Conservation (phyloP, 495 filamentous ascomycete species). For the Penicillium canescens region DNA sequence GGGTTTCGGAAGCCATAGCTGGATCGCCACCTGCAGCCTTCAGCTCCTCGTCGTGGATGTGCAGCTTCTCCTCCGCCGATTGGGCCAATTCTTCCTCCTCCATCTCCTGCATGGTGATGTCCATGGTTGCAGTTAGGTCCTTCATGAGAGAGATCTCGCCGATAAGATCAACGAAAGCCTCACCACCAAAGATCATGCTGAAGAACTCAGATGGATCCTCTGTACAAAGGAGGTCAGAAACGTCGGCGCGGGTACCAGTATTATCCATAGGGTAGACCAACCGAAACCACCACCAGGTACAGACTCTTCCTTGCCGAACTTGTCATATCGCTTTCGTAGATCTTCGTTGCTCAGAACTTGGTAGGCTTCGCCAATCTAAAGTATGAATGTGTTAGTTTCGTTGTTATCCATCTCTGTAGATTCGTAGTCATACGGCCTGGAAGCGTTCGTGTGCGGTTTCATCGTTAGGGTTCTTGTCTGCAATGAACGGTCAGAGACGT, state of each 20-base stretch:
- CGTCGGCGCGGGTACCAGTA: slow-evolving; percentile 20
- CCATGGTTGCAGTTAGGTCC: slow-evolving; percentile 86
- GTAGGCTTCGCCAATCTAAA: slow-evolving; percentile 90
- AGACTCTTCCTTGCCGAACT: slow-evolving; percentile 90
- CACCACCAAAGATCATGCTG: slow-evolving; percentile 95
- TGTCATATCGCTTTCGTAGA: slow-evolving; percentile 89
- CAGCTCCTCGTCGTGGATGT: slow-evolving; percentile 44
- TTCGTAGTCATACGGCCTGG: slow-evolving; percentile 61
- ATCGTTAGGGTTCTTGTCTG: slow-evolving; percentile 98
- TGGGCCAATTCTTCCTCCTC: slow-evolving; percentile 64
- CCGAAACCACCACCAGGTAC: slow-evolving; percentile 88
- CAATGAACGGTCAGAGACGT: background rate
- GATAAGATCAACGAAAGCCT: slow-evolving; percentile 90
- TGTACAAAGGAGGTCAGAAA: slow-evolving; percentile 21
- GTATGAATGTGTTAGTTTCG: slow-evolving; percentile 13
- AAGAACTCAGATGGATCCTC: slow-evolving; percentile 98
- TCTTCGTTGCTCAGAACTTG: slow-evolving; percentile 90
- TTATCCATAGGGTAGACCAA: slow-evolving; percentile 27
- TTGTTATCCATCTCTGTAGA: background rate
- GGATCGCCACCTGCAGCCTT: slow-evolving; percentile 30
- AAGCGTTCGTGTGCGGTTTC: slow-evolving; percentile 92
- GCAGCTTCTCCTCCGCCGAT: slow-evolving; percentile 49
- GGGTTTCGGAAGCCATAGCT: slow-evolving; percentile 26
- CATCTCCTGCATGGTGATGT: slow-evolving; percentile 76
- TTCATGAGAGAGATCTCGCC: slow-evolving; percentile 93